Percentiles rank a stretch among this genome's conserved stretches.
Evolutionary conservation across 2,329 filamentous ascomycete species (phyloP).

Genomic region (Fusarium nelsonii): DNA sequence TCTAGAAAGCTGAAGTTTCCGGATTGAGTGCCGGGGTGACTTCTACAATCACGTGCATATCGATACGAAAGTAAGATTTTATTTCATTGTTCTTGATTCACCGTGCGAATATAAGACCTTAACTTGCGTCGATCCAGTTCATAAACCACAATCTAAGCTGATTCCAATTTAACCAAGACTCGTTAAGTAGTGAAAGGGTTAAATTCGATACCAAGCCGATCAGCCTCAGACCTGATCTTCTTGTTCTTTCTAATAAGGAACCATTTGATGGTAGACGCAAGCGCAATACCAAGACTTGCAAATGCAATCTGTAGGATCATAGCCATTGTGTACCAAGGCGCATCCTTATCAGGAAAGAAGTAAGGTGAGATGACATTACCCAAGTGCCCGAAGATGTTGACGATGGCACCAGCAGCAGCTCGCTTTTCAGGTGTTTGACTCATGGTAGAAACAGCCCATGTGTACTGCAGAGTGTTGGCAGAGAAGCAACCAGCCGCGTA

Average conservation of each 20-base stretch:
- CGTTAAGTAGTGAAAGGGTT: slow-evolving; percentile 34
- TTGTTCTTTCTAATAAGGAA: slow-evolving; percentile 36
- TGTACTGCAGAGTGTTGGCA: slow-evolving; percentile 53
- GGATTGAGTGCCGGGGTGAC: too few species aligned
- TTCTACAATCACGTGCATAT: too few species aligned
- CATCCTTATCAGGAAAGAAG: slow-evolving; percentile 51
- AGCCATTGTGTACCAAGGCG: slow-evolving; percentile 48
- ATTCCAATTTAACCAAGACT: neutral
- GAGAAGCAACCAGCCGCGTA: slow-evolving; percentile 42
- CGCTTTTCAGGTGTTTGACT: slow-evolving; percentile 56
- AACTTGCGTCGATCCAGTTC: neutral
- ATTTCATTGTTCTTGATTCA: neutral
- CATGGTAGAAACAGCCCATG: slow-evolving; percentile 52
- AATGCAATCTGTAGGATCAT: slow-evolving; percentile 46
- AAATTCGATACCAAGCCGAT: slow-evolving; percentile 22
- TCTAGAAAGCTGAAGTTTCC: too few species aligned
- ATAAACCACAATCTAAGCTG: neutral
- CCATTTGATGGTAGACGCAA: slow-evolving; percentile 31
- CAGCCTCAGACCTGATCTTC: slow-evolving; percentile 34
- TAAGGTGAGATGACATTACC: slow-evolving; percentile 58
- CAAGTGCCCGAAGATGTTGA: slow-evolving; percentile 54
- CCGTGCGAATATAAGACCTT: neutral
- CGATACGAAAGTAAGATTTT: too few species aligned
- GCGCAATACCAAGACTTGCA: slow-evolving; percentile 18
- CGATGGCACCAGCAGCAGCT: slow-evolving; percentile 52